These are phyloP conservation scores for Pezicula rhizophila DNA, from an alignment of 2,329 filamentous ascomycete genomes.

Conservation along the genomic window DNA sequence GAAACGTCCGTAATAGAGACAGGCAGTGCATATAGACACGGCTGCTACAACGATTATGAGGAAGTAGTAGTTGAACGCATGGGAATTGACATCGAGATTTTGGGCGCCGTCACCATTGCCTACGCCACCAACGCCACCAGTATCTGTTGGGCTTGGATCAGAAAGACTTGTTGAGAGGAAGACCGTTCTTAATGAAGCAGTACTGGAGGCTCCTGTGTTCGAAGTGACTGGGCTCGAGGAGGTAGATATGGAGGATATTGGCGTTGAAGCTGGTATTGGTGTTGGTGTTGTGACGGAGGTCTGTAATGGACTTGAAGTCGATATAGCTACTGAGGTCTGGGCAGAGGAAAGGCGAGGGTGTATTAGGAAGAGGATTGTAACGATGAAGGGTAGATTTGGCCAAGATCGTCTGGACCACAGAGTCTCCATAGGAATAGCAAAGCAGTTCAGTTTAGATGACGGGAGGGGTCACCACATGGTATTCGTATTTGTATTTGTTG, in stretches of 20 bases:
- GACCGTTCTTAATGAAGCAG: no score
- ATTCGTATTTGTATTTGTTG: no score
- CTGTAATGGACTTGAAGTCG: no score
- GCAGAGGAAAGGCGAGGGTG: constrained; percentile 18
- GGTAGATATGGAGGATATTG: constrained; percentile 1
- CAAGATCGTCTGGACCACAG: constrained; percentile 2
- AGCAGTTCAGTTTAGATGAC: no score
- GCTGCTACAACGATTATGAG: constrained; percentile 42
- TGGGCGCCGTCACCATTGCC: no score
- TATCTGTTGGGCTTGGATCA: background rate
- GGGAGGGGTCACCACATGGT: no score
- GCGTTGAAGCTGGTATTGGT: constrained; percentile 2
- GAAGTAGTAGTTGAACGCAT: constrained; percentile 50
- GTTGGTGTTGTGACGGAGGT: background rate
- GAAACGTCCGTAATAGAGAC: constrained; percentile 39
- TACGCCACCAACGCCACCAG: no score
- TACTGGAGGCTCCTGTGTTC: background rate
- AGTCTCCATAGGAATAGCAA: constrained; percentile 6
- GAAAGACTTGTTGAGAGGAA: no score
- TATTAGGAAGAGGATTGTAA: constrained; percentile 17
- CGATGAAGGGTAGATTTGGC: constrained; percentile 13
- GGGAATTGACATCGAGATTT: constrained; percentile 26
- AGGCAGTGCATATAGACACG: constrained; percentile 33
- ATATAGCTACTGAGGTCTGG: constrained; percentile 8
- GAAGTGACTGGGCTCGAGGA: background rate